phyloP scores from a whole-genome alignment of 139 green algal genomes.

The Tetradesmus obliquus region DNA sequence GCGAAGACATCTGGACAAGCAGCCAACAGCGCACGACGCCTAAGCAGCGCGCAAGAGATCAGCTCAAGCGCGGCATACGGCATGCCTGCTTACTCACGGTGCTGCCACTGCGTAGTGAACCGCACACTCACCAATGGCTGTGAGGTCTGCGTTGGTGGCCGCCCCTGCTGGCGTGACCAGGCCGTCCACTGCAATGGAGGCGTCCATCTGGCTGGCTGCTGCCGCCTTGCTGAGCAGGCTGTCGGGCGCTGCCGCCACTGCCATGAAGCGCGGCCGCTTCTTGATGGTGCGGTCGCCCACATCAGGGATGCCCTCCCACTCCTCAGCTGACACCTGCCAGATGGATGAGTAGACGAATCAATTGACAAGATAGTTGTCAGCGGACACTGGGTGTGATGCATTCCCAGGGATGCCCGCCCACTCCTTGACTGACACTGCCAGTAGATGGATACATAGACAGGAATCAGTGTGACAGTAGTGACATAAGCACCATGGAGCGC shows the following conservation, averaged over 20 bases:
- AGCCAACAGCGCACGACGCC: background rate
- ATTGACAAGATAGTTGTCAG: background rate
- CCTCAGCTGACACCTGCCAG: conserved; percentile 54
- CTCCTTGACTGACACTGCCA: conserved; percentile 61
- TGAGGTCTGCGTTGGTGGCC: conserved; percentile 81
- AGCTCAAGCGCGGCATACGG: background rate
- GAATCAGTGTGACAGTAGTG: too few relatives aligned
- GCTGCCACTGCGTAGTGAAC: background rate
- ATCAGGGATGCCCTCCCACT: conserved; percentile 97
- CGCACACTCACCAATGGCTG: conserved; percentile 79
- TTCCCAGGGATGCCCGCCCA: conserved; percentile 92
- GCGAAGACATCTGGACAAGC: background rate
- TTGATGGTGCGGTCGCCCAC: conserved; percentile 99
- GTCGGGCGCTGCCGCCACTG: conserved; percentile 94
- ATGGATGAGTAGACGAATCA: background rate
- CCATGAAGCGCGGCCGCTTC: conserved; percentile 63
- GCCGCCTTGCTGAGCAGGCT: conserved; percentile 80
- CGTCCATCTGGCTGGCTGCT: conserved; percentile 37
- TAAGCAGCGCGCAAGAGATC: background rate
- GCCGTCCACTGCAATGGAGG: conserved; percentile 56
- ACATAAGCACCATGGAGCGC: background rate
- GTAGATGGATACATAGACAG: background rate
- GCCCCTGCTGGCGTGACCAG: conserved; percentile 69
- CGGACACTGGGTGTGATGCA: background rate
- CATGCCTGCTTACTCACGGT: background rate